Evolutionary conservation across 768 basidiomycete genomes (phyloP).

Genomic region (Hydnomerulius pinastri): DNA sequence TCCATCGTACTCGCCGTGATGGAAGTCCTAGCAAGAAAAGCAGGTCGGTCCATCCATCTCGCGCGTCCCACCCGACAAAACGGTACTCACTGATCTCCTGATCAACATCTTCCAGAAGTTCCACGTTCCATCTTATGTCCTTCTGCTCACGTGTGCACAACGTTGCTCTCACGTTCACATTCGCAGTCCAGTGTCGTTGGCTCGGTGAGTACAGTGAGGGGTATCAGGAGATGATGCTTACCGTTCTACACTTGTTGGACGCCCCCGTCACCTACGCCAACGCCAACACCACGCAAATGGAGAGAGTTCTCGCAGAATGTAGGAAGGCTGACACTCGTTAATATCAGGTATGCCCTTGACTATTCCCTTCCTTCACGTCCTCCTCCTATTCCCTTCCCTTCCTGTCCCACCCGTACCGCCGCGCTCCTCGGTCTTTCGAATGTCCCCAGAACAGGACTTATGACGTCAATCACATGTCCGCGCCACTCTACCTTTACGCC

Average conservation of each 20-base stretch:
- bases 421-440: neutral
- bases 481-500: neutral
- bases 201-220: too few species aligned
- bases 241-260: neutral
- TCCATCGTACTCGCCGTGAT: neutral
- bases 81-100: neutral
- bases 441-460: too few species aligned
- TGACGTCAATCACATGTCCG: neutral
- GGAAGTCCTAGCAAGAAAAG: neutral
- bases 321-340: conserved; percentile 74
- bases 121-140: conserved; percentile 3
- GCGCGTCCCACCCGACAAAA: neutral
- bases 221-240: too few species aligned
- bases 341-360: conserved; percentile 41
- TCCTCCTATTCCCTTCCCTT: too few species aligned
- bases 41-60: neutral
- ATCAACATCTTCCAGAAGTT: neutral
- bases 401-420: too few species aligned
- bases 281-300: conserved; percentile 33
- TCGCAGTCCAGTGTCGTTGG: too few species aligned
- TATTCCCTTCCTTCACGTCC: neutral
- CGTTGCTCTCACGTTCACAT: neutral
- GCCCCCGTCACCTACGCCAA: neutral
- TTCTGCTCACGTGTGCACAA: conserved; percentile 1
- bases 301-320: conserved; percentile 52